Percentiles rank a stretch among this genome's conserved stretches.
Conservation (phyloP, 192 early-diverging fungal species). For the Coemansia sp. region DNA sequence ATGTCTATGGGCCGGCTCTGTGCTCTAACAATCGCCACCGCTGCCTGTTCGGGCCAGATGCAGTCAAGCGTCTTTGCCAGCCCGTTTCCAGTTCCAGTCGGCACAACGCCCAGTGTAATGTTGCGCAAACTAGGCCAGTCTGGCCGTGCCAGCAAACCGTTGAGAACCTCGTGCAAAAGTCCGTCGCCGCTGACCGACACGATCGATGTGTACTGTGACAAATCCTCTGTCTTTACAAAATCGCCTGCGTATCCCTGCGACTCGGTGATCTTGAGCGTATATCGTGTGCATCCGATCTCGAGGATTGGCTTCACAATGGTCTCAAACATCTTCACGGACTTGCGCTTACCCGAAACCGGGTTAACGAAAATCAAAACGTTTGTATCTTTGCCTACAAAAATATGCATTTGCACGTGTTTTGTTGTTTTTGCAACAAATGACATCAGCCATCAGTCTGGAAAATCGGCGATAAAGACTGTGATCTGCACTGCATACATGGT, state of each 20-base stretch:
- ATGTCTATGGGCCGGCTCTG: conserved; percentile 57
- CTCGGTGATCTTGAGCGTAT: conserved; percentile 42
- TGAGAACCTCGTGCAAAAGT: conserved; percentile 50
- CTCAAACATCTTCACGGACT: conserved; percentile 44
- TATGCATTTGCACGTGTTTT: neutral
- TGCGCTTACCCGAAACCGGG: conserved; percentile 46
- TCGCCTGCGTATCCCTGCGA: conserved; percentile 31
- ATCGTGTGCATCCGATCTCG: conserved; percentile 30
- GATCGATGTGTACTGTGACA: conserved; percentile 33
- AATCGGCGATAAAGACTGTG: neutral
- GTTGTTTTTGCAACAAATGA: neutral
- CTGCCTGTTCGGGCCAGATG: conserved; percentile 51
- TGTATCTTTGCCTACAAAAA: conserved; percentile 20
- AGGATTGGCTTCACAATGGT: conserved; percentile 52
- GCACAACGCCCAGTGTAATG: conserved; percentile 47
- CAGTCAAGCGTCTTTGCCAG: conserved; percentile 50
- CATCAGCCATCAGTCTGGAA: neutral
- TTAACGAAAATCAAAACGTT: conserved; percentile 45
- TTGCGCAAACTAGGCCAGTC: conserved; percentile 46
- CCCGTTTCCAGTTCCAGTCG: conserved; percentile 52
- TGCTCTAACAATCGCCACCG: conserved; percentile 57
- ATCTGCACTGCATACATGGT: conserved; percentile 1
- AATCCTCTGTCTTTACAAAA: conserved; percentile 38
- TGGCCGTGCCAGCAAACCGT: conserved; percentile 39
- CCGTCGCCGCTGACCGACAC: conserved; percentile 53